Evolutionary conservation across 2,329 filamentous ascomycete species (phyloP).

Genomic region (Penicillium sp.): DNA sequence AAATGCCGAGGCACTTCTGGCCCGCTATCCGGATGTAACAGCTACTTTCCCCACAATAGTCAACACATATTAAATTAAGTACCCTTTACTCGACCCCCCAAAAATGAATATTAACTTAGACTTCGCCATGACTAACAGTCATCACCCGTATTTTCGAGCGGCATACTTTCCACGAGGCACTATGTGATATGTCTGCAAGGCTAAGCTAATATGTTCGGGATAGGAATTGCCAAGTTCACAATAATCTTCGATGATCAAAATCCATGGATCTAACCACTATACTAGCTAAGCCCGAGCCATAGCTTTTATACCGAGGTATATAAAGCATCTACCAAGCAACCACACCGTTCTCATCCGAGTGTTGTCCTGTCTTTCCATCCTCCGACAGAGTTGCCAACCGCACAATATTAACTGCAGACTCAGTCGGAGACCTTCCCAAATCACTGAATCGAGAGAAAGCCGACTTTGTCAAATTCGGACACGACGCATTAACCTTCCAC

Average conservation of each 20-base stretch:
- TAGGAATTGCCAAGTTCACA: too few species aligned
- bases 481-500: slow-evolving; percentile 27
- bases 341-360: slow-evolving; percentile 19
- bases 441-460: slow-evolving; percentile 12
- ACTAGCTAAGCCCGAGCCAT: background rate
- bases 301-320: background rate
- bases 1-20: slow-evolving; percentile 25
- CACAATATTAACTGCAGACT: slow-evolving; percentile 22
- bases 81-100: slow-evolving; percentile 7
- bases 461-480: slow-evolving; percentile 24
- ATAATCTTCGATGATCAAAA: background rate
- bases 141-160: too few species aligned
- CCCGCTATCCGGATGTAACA: slow-evolving; percentile 12
- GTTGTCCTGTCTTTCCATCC: slow-evolving; percentile 18
- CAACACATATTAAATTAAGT: background rate
- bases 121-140: too few species aligned
- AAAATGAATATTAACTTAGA: background rate
- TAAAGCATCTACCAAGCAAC: slow-evolving; percentile 16
- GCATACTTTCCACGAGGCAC: background rate
- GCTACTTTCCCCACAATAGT: slow-evolving; percentile 1
- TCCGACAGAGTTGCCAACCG: slow-evolving; percentile 17
- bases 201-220: slow-evolving; percentile 7
- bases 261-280: background rate
- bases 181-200: background rate
- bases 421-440: slow-evolving; percentile 12